Conservation (phyloP, 345 rosid genomes). For the Linum trigynum region DNA sequence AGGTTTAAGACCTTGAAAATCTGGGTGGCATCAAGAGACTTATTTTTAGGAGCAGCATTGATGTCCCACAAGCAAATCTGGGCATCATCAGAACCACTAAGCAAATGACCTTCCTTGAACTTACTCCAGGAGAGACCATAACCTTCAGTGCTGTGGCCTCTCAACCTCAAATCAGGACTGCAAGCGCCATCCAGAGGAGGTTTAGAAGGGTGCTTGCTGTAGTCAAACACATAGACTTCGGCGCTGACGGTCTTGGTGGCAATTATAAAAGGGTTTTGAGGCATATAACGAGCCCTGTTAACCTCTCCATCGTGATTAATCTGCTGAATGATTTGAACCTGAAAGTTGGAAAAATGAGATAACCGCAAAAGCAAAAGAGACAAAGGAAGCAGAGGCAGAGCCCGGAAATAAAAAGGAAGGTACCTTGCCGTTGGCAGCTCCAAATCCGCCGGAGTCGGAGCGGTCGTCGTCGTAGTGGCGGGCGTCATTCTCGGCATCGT, state of each 20-base stretch:
- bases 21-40: constrained; percentile 72
- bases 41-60: constrained; percentile 67
- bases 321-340: constrained; percentile 97
- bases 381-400: no score
- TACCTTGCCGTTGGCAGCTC: constrained; percentile 88
- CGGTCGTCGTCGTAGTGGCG: constrained; percentile 92
- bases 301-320: constrained; percentile 97
- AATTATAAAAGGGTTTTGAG: constrained; percentile 78
- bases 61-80: constrained; percentile 98
- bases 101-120: constrained; percentile 84
- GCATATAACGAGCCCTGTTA: constrained; percentile 96
- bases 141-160: constrained; percentile 94
- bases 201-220: constrained; percentile 87
- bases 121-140: constrained; percentile 97
- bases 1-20: constrained; percentile 51
- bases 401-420: neutral
- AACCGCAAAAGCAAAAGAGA: no score
- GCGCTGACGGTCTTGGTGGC: constrained; percentile 96
- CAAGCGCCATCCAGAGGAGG: constrained; percentile 90
- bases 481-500: constrained; percentile 81
- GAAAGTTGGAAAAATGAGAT: neutral
- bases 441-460: constrained; percentile 70
- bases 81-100: constrained; percentile 97
- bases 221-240: constrained; percentile 90
- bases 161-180: constrained; percentile 75